Evolutionary conservation across 129 eudicot species (phyloP).

Genomic region (Mikania micrantha): DNA sequence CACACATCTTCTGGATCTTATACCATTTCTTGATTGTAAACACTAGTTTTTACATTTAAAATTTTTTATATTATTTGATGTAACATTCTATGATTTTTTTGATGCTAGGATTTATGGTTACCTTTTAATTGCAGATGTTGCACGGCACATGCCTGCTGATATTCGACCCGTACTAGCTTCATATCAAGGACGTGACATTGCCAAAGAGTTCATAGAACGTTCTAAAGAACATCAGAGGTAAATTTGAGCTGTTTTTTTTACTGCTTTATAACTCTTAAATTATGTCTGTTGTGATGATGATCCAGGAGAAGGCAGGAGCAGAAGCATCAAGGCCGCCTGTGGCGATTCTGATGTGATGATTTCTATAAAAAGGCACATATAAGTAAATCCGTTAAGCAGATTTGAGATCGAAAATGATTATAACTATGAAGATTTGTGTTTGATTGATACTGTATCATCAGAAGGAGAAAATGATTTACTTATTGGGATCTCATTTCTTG

Average conservation of each 20-base stretch:
- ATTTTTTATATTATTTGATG: background rate
- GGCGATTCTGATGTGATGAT: constrained; percentile 41
- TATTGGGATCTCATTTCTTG: constrained; percentile 19
- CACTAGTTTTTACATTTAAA: background rate
- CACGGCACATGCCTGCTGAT: constrained; percentile 61
- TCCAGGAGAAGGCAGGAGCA: constrained; percentile 58
- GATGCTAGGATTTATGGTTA: background rate
- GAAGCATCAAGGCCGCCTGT: constrained; percentile 53
- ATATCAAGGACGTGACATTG: constrained; percentile 69
- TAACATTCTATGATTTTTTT: background rate
- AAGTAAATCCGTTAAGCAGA: constrained; percentile 3
- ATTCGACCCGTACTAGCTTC: constrained; percentile 75
- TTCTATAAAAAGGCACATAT: constrained; percentile 1
- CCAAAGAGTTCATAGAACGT: constrained; percentile 82
- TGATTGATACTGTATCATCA: background rate
- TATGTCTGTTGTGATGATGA: background rate
- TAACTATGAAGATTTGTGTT: background rate
- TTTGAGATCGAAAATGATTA: background rate
- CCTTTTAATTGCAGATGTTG: constrained; percentile 64
- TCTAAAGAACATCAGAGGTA: constrained; percentile 66
- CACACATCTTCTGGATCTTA: constrained; percentile 72
- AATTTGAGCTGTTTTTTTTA: constrained; percentile 5
- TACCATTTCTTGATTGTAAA: constrained; percentile 90
- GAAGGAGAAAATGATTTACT: background rate
- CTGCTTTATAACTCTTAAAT: background rate